Evolutionary conservation across 768 basidiomycete genomes (phyloP), one percentile per base, ranked within the genome.

Genomic region (Terana coerulea): DNA sequence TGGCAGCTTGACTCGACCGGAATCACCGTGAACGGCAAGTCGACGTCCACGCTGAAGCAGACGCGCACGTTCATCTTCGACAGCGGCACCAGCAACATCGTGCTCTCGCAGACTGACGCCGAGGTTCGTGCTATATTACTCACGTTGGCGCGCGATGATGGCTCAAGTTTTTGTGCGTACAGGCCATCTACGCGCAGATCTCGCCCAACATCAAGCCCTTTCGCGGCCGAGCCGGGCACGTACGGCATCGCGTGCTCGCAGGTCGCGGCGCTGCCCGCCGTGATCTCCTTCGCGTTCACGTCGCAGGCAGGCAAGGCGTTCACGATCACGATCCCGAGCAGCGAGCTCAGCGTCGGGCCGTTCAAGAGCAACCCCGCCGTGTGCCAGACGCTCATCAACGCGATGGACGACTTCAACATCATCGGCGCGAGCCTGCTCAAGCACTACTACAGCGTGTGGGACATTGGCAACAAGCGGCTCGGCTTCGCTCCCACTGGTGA

Each of bases 381-480:
- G 25, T 81, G 79, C 62, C 79, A 81, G 62, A 81, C 79, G 5
- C 69, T 81, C 26, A 79, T 81, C 67, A 82, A 80, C 57, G 76
- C 79, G n/a, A 74, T 75, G 55, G 77, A 80, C 60, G 74, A 73
- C 3, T 65, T 76, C 43, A 69, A 42, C 61, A 59, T 82, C 29
- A 73, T 83, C 24, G 80, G 79, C 10, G 80, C 75, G 22, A 79
- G 77, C 57, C 53, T 81, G 50, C 63, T 82, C 54, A 81, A 83
- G 68, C 80, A 81, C 58, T 81, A 78, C 55, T 82, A 80, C 59
- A 78, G 73, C 50, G 75, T 80, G 9, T 81, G 78, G 78, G 79
- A 81, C 61, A 68, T 82, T 26, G 75, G 72, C 33, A 65, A 65
- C 22, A 69, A 72, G 55, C 64, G 75, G 24, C 64, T 81, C 61